Evolutionary conservation across 805 yeast species (phyloP), one percentile per base, ranked within the genome.

Genomic region (Blastobotrys terrestris): DNA sequence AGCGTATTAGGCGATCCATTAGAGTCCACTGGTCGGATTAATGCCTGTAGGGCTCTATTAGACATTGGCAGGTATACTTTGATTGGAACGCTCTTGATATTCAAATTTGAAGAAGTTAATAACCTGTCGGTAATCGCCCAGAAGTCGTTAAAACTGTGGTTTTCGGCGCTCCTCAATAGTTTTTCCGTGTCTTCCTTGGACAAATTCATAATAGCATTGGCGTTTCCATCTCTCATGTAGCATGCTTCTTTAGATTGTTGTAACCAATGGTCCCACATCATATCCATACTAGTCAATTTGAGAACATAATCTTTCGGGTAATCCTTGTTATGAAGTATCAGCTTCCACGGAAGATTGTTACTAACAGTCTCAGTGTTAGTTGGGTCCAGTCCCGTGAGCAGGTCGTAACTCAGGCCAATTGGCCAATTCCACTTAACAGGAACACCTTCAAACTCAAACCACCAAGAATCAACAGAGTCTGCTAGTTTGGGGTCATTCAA

Each of bases 191-290:
- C 83, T 0, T 73, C 74, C 55, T 80, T 82, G 3, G 94, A 79
- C 51, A 92, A 69, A 21, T 75, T 75, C 95, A 92, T 85, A n/a
- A 92, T 79, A 1, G 81, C 77, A 55, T 85, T 88, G 3, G 96
- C 77, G n/a, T 80, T 77, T 0, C 96, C 96, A 58, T 84, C 81
- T 39, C 86, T 66, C 0, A 89, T 79, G 61, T 76, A 88, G 61
- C 89, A 81, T 3, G 89, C 78, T 63, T 92, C 97, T 62, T 94
- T 92, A 64, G 89, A 69, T 54, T 82, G 89, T 63, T 92, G 90
- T 55, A 83, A 70, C 84, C 94, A 83, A 48, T 79, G 75, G 49
- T 75, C 77, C 45, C 68, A 74, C 53, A 80, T 58, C 11, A 73
- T 63, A 20, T 60, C 55, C 52, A 46, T n/a, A 2, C 60, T 61